phyloP scores from a whole-genome alignment of 805 yeast genomes.

The Hyphopichia homilentoma region DNA sequence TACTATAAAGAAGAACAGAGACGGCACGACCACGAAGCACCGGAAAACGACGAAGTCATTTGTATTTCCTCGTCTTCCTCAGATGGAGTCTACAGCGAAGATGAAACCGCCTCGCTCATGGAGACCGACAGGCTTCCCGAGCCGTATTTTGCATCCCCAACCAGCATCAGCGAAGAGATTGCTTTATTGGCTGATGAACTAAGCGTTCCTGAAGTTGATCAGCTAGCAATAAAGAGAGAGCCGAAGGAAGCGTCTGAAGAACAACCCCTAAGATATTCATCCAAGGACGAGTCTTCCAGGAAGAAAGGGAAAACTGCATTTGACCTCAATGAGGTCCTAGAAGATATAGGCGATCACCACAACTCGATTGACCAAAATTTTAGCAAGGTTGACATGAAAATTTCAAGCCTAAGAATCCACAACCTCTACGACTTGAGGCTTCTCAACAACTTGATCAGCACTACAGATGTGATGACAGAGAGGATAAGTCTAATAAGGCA shows the following conservation, averaged over 20 bases:
- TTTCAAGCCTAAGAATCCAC: not conserved
- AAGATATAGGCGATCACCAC: not conserved
- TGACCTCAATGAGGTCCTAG: not conserved
- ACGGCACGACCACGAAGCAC: no score
- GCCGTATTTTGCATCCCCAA: not conserved
- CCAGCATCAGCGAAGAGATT: constrained; percentile 1
- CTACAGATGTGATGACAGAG: not conserved
- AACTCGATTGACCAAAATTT: not conserved
- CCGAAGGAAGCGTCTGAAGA: not conserved
- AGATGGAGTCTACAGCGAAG: constrained; percentile 5
- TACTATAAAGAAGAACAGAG: not conserved
- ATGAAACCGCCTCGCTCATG: constrained; percentile 11
- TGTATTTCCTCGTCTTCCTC: no score
- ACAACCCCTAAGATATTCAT: not conserved
- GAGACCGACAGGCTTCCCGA: no score
- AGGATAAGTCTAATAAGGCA: not conserved
- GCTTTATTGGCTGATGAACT: constrained; percentile 2
- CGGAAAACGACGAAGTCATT: no score
- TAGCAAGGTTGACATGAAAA: not conserved
- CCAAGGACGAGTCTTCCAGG: not conserved
- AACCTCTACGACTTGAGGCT: not conserved
- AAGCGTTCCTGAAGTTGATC: constrained; percentile 8
- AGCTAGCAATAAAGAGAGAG: not conserved
- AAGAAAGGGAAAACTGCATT: not conserved
- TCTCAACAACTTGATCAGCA: not conserved